Evolutionary conservation across 306 rosid genomes (phyloP).

Genomic region (Boehmeria nivea): DNA sequence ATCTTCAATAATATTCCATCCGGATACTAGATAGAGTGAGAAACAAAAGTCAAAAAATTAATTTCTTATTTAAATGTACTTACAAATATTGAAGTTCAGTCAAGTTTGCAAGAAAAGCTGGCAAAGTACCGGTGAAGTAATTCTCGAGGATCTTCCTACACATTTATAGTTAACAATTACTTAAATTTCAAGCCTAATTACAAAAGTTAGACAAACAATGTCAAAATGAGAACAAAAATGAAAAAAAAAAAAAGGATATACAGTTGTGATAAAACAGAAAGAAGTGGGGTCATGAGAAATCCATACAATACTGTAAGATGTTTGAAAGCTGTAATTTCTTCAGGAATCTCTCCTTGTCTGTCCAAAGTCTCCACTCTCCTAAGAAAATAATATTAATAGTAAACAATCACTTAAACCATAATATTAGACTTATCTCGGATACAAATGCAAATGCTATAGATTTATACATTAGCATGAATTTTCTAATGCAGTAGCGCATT

Average conservation of each 20-base stretch:
- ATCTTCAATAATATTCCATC: too few species aligned
- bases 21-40: too few species aligned
- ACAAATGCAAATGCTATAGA: too few species aligned
- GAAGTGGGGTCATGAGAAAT: too few species aligned
- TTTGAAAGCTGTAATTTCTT: slow-evolving; percentile 15
- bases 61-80: neutral
- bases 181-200: neutral
- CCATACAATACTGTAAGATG: slow-evolving; percentile 8
- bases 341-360: slow-evolving; percentile 6
- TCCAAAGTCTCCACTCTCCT: slow-evolving; percentile 19
- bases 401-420: too few species aligned
- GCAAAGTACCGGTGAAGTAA: slow-evolving; percentile 19
- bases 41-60: too few species aligned
- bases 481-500: too few species aligned
- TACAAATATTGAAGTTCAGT: neutral
- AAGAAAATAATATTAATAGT: neutral
- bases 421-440: too few species aligned
- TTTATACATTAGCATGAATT: too few species aligned
- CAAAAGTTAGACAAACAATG: neutral
- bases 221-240: too few species aligned
- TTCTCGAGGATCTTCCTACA: slow-evolving; percentile 24
- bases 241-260: too few species aligned
- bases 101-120: slow-evolving; percentile 13
- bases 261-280: too few species aligned
- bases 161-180: neutral